Evolutionary conservation across 129 eudicot species (phyloP).

Genomic region (Deinandra increscens): DNA sequence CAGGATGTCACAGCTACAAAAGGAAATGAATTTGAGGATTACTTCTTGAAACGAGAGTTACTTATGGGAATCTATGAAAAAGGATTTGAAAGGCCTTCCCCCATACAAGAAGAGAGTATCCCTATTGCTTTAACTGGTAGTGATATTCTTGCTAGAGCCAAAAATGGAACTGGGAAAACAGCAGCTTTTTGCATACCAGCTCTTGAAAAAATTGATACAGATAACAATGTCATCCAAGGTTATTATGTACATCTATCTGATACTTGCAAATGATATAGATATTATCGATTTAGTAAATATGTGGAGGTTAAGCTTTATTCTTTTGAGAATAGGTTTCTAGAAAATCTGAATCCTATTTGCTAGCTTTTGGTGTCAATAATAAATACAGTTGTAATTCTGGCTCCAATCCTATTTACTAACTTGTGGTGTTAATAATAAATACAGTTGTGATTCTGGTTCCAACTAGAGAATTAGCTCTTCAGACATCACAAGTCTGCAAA

Average conservation of each 20-base stretch:
- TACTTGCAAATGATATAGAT: not conserved
- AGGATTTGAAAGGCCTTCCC: slow-evolving; percentile 69
- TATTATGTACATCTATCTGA: not conserved
- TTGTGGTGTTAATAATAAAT: slow-evolving; percentile 14
- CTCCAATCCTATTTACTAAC: slow-evolving; percentile 43
- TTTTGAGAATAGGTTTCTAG: slow-evolving; percentile 15
- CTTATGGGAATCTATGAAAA: slow-evolving; percentile 67
- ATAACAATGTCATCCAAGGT: slow-evolving; percentile 67
- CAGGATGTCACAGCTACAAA: slow-evolving; percentile 55
- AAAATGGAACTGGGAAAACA: slow-evolving; percentile 64
- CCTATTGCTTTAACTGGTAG: slow-evolving; percentile 71
- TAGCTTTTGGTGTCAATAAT: slow-evolving; percentile 10
- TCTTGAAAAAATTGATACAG: slow-evolving; percentile 63
- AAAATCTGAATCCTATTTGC: not conserved
- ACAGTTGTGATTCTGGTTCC: slow-evolving; percentile 72
- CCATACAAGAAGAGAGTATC: slow-evolving; percentile 71
- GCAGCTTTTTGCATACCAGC: slow-evolving; percentile 82
- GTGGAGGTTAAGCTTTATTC: not conserved
- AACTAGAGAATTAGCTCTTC: slow-evolving; percentile 71
- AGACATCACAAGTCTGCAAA: slow-evolving; percentile 76
- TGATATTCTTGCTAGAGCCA: slow-evolving; percentile 66
- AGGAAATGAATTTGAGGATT: slow-evolving; percentile 72
- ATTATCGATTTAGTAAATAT: slow-evolving; percentile 1
- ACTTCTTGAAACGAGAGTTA: slow-evolving; percentile 56
- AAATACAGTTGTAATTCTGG: slow-evolving; percentile 59